Base-by-base conservation (phyloP, 208 protist genomes). In the Crithidia brevicula region DNA sequence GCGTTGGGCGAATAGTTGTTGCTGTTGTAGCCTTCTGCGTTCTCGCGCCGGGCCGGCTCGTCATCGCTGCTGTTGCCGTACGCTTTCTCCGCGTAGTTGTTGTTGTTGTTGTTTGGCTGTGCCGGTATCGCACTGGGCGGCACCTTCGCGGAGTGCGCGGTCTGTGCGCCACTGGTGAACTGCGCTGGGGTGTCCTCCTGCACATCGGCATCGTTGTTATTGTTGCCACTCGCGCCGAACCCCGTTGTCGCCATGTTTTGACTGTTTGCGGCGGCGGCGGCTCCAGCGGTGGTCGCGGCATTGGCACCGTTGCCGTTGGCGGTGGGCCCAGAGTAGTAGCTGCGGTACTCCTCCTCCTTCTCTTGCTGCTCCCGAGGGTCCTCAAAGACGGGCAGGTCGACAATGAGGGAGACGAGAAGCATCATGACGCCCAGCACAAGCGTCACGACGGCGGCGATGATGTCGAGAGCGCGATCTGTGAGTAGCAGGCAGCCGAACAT, bases 401-500 rank as follows among this genome's bases (percentile, higher is more conserved):
- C 71, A 34, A 83, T 71, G 46, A 84, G 54, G 47, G 69, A 78
- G 11, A 84, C 72, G 50, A 91, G 20, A 50, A 92, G 70, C 74
- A 94, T 91, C 23, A 92, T 28, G 20, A 86, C 31, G 31, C 87
- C 88, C 6, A 86, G 63, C 23, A 59, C 66, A 27, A 92, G 75
- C 10, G 85, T 56, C 18, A 88, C 20, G 13, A 53, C 53, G 7
- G 72, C 78, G 18, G 79, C 81, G 5, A 92, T 54, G 60, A 86
- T 79, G 49, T 79, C 67, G 31, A 86, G 23, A 1, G 57, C 30
- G 23, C 59, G 45, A 16, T 43, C 66, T 0, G 77, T 86, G 45
- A 96, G 64, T 16, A 84, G 52, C 30, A 92, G 68, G n/a, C 76
- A 63, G 22, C 89, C 91, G 45, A 94, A 75, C 43, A 93, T 84